A percentile compares a stretch with the other conserved stretches of the same genome.
Conservation (phyloP, 768 basidiomycete species). For the Multifurca ochricompacta region DNA sequence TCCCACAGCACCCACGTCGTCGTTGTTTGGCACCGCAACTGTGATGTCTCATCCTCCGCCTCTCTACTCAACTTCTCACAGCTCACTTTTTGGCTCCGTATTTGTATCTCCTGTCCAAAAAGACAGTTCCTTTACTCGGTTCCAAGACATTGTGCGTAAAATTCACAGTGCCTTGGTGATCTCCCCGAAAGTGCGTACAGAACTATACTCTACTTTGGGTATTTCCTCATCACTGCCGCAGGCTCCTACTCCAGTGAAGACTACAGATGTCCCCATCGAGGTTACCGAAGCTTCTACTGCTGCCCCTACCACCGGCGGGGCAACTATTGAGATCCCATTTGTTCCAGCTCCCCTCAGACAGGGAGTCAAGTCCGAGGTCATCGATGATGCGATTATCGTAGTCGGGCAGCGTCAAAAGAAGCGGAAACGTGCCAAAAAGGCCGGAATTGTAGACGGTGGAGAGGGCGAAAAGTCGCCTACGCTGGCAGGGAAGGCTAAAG, state of each 20-base stretch:
- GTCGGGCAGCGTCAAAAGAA: constrained; percentile 67
- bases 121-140: constrained; percentile 24
- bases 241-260: neutral
- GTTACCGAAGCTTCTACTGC: constrained; percentile 7
- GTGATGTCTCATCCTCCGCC: neutral
- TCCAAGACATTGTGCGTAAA: constrained; percentile 49
- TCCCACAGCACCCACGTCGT: constrained; percentile 16
- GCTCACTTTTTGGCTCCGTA: constrained; percentile 35
- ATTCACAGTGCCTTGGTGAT: constrained; percentile 63
- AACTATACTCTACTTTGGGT: constrained; percentile 13
- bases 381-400: constrained; percentile 62
- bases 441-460: constrained; percentile 18
- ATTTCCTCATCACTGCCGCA: neutral
- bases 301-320: constrained; percentile 24
- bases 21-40: constrained; percentile 19
- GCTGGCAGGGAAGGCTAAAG: constrained; percentile 20
- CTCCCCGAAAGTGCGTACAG: constrained; percentile 45
- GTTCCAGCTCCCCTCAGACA: constrained; percentile 59
- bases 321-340: constrained; percentile 68
- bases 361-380: constrained; percentile 25
- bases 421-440: constrained; percentile 44
- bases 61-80: constrained; percentile 28
- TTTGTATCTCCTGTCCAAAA: neutral
- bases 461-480: constrained; percentile 14
- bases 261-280: constrained; percentile 4